These are phyloP conservation scores for Neonectria faginata DNA, from an alignment of 2,329 filamentous ascomycete species.

Conservation along the genomic window DNA sequence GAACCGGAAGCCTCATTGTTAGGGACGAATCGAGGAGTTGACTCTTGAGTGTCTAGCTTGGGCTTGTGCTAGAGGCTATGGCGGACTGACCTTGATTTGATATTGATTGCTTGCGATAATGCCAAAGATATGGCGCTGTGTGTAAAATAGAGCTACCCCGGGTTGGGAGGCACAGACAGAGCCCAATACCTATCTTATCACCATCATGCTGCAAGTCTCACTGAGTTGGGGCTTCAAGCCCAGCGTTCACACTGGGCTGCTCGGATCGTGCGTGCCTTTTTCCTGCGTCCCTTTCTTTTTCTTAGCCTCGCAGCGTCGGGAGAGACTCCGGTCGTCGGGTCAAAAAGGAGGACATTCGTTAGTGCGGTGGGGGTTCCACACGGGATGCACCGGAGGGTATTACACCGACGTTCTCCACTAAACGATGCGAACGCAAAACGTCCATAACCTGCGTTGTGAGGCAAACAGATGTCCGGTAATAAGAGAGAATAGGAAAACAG, in stretches of 20 bases:
- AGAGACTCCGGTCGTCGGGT: slow-evolving; percentile 42
- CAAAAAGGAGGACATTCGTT: slow-evolving; percentile 40
- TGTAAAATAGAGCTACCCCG: slow-evolving; percentile 38
- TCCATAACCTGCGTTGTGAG: background rate
- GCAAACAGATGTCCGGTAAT: background rate
- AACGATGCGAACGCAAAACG: slow-evolving; percentile 12
- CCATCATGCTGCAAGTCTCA: background rate
- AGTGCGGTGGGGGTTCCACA: slow-evolving; percentile 35
- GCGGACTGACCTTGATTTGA: slow-evolving; percentile 37
- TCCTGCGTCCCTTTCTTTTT: slow-evolving; percentile 8
- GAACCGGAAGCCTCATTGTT: slow-evolving; percentile 37
- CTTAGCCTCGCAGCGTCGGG: slow-evolving; percentile 29
- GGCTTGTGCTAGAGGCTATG: slow-evolving; percentile 32
- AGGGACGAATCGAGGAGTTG: slow-evolving; percentile 43
- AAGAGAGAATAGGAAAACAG: background rate
- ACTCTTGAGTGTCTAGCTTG: slow-evolving; percentile 41
- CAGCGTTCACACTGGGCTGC: background rate
- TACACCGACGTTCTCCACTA: slow-evolving; percentile 38
- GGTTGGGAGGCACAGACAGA: slow-evolving; percentile 30
- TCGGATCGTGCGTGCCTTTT: background rate
- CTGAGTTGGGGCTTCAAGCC: background rate
- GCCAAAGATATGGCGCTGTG: slow-evolving; percentile 33
- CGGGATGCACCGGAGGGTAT: slow-evolving; percentile 34
- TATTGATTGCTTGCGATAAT: slow-evolving; percentile 39
- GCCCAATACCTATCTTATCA: slow-evolving; percentile 5